Evolutionary conservation across 257 asterid species (phyloP).

Genomic region (Orobanche coerulescens): DNA sequence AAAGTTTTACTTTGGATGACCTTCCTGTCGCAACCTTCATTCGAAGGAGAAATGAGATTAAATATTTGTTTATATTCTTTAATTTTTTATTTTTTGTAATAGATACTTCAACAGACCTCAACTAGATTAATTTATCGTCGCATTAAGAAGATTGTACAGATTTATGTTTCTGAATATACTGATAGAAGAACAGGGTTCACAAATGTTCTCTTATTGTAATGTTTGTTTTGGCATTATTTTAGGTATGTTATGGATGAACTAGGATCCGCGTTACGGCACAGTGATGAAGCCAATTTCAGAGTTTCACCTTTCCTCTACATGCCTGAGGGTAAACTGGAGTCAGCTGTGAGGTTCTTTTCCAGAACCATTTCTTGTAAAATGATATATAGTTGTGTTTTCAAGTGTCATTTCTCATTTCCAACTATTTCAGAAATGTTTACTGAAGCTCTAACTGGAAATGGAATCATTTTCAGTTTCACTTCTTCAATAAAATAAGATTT

Average conservation of each 20-base stretch:
- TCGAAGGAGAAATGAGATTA: too few species aligned
- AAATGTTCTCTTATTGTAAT: not conserved
- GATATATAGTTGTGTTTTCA: not conserved
- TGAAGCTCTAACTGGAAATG: not conserved
- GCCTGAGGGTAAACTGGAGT: slow-evolving; percentile 88
- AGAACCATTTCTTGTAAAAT: slow-evolving; percentile 23
- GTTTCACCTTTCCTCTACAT: slow-evolving; percentile 92
- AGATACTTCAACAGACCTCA: not conserved
- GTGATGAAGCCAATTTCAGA: slow-evolving; percentile 82
- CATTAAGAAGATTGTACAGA: not conserved
- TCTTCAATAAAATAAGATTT: too few species aligned
- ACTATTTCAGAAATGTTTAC: too few species aligned
- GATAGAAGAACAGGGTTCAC: not conserved
- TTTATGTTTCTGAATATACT: not conserved
- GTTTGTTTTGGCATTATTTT: slow-evolving; percentile 12
- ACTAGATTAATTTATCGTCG: too few species aligned
- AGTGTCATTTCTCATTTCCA: not conserved
- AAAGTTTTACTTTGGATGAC: too few species aligned
- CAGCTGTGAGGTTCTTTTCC: slow-evolving; percentile 76
- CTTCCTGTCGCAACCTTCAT: too few species aligned
- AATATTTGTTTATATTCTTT: too few species aligned
- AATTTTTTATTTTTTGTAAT: not conserved
- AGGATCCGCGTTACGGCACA: slow-evolving; percentile 94
- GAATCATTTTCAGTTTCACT: not conserved
- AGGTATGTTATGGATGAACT: slow-evolving; percentile 99